Percentiles rank a stretch among this genome's conserved stretches.
phyloP scores from a whole-genome alignment of 2,329 filamentous ascomycete genomes.

The Phialophora chinensis region DNA sequence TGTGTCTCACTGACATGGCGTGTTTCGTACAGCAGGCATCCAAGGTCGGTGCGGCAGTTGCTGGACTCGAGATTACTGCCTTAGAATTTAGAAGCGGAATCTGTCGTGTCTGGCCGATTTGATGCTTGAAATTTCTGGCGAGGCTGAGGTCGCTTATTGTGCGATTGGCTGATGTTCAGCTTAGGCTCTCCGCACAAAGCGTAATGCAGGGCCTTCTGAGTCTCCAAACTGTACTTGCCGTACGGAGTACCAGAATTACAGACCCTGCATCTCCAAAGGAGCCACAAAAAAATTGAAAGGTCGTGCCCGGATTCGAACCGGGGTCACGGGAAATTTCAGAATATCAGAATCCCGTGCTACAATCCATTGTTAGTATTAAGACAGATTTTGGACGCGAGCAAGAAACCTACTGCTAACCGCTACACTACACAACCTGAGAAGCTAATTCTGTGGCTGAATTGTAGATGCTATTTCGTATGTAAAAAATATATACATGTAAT shows the following conservation, averaged over 20 bases:
- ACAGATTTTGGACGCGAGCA: not conserved
- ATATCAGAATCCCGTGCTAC: constrained; percentile 39
- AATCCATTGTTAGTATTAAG: not conserved
- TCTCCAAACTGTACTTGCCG: not conserved
- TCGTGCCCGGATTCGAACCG: constrained; percentile 36
- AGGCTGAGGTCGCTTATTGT: not conserved
- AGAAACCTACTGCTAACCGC: constrained; percentile 36
- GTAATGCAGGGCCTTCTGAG: not conserved
- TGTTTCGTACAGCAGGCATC: not conserved
- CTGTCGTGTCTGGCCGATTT: not conserved
- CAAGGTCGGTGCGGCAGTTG: not conserved
- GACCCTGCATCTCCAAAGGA: not conserved
- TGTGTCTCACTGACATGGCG: not conserved
- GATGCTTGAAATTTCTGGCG: constrained; percentile 12
- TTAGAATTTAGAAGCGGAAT: not conserved
- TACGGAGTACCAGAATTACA: not conserved
- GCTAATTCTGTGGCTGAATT: constrained; percentile 11
- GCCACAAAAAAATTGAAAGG: not conserved
- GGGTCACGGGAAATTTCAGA: constrained; percentile 34
- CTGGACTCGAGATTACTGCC: not conserved
- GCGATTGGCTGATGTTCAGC: not conserved
- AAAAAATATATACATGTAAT: not conserved
- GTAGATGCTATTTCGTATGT: not conserved
- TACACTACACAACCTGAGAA: constrained; percentile 39
- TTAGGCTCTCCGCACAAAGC: not conserved